These are phyloP conservation scores for Epichloe amarillans DNA, from an alignment of 2,329 filamentous ascomycete species.

Conservation along the genomic window DNA sequence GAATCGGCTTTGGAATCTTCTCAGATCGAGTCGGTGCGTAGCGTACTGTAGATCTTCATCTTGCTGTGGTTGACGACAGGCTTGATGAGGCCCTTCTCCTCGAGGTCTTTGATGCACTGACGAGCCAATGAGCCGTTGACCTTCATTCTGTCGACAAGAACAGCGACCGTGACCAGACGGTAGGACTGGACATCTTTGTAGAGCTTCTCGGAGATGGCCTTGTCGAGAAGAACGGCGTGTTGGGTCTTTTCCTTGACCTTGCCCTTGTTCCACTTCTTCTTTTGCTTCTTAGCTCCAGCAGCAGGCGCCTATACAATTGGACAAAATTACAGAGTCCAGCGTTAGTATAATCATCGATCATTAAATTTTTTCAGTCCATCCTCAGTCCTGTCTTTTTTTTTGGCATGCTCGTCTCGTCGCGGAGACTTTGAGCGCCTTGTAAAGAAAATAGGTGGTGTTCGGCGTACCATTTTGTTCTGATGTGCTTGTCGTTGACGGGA, in stretches of 20 bases:
- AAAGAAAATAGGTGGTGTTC: conserved; percentile 2
- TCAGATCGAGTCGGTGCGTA: background rate
- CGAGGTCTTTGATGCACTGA: conserved; percentile 77
- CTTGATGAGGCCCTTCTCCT: conserved; percentile 98
- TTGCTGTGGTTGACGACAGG: conserved; percentile 93
- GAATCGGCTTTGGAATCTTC: background rate
- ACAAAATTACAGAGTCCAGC: background rate
- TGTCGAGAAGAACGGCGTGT: conserved; percentile 98
- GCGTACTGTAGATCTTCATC: conserved; percentile 91
- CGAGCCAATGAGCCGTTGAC: conserved; percentile 97
- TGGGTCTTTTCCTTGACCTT: conserved; percentile 99
- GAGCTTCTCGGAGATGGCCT: conserved; percentile 92
- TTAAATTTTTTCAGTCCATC: background rate
- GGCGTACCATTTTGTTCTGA: conserved; percentile 31
- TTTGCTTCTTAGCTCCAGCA: conserved; percentile 37
- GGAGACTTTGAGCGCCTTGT: background rate
- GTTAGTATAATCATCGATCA: conserved; percentile 10
- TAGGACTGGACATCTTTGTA: conserved; percentile 99
- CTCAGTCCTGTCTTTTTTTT: background rate
- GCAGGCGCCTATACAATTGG: conserved; percentile 24
- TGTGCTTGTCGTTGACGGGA: conserved; percentile 26
- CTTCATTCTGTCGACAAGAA: conserved; percentile 98
- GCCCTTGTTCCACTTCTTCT: conserved; percentile 39
- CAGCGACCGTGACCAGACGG: conserved; percentile 96
- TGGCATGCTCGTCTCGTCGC: background rate